Percentiles rank a stretch among this genome's conserved stretches.
Conservation (phyloP, 257 asterid species). For the Capsicum pubescens region DNA sequence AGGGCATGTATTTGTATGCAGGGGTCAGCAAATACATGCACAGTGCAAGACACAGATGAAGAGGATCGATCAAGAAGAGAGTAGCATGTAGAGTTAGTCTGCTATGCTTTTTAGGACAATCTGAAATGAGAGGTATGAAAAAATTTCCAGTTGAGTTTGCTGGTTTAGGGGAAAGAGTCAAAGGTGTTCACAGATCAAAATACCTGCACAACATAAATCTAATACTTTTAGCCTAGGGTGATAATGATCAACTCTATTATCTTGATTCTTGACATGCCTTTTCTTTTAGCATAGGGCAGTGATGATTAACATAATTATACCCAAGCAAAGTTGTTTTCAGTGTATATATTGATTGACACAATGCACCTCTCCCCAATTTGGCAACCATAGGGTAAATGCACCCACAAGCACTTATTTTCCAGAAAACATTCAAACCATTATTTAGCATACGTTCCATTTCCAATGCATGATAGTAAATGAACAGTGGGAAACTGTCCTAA, state of each 20-base stretch:
- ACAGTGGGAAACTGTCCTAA: background rate
- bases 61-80: background rate
- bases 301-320: background rate
- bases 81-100: background rate
- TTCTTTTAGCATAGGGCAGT: too few species aligned
- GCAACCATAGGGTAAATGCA: background rate
- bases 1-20: background rate
- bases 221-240: background rate
- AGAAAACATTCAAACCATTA: background rate
- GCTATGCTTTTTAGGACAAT: background rate
- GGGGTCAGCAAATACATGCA: background rate
- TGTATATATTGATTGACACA: background rate
- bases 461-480: slow-evolving; percentile 1
- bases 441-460: background rate
- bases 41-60: background rate
- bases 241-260: background rate
- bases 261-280: background rate
- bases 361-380: background rate
- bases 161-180: background rate
- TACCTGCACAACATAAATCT: background rate
- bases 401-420: background rate
- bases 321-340: background rate
- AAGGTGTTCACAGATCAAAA: background rate
- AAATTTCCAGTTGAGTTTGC: background rate
- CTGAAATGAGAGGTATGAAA: background rate